phyloP scores from a whole-genome alignment of 345 rosid species.

The Eucalyptus dawsonii region DNA sequence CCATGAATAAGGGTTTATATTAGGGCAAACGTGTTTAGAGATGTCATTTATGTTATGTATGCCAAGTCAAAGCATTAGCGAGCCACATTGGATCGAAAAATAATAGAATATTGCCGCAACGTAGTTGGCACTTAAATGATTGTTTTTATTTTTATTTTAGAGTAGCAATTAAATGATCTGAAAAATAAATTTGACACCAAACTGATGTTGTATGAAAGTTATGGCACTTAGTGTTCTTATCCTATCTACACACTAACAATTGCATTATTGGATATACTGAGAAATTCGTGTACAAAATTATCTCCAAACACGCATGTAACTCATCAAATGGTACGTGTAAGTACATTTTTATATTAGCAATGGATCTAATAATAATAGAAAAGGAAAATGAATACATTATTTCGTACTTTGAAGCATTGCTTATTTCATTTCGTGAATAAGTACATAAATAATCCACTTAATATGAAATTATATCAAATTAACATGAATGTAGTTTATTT shows the following conservation, averaged over 20 bases:
- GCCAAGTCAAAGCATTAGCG: accelerated
- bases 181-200: too few relatives aligned
- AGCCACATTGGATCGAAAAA: too few relatives aligned
- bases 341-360: not conserved
- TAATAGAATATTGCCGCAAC: too few relatives aligned
- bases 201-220: too few relatives aligned
- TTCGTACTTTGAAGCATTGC: not conserved
- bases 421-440: not conserved
- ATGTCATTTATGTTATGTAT: not conserved
- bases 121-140: too few relatives aligned
- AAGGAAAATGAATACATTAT: not conserved
- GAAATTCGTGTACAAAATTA: not conserved
- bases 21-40: not conserved
- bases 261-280: not conserved
- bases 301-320: not conserved
- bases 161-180: not conserved
- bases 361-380: not conserved
- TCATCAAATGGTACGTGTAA: not conserved
- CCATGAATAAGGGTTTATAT: not conserved
- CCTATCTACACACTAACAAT: not conserved
- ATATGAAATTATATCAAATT: not conserved
- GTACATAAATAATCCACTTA: not conserved
- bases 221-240: not conserved
- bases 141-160: accelerated
- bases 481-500: not conserved